Evolutionary conservation across 331 rosid genomes (phyloP).

Genomic region (Pyracantha coccinea): DNA sequence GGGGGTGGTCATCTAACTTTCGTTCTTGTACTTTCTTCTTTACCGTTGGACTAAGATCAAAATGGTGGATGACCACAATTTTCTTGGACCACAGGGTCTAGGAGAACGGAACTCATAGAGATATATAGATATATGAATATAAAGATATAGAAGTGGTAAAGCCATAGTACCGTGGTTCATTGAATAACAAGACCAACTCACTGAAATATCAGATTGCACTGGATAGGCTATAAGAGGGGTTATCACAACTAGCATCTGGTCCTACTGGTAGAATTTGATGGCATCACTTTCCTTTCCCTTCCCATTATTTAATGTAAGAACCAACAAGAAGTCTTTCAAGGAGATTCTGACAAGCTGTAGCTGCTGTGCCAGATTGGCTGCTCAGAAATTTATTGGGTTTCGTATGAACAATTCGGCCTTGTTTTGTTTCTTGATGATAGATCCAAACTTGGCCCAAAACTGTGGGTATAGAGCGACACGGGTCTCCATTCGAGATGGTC

Average conservation of each 20-base stretch:
- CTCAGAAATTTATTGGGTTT: background rate
- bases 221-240: no score
- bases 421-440: background rate
- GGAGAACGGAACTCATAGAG: no score
- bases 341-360: background rate
- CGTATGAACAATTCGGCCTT: background rate
- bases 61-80: no score
- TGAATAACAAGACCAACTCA: background rate
- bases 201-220: background rate
- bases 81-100: no score
- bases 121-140: no score
- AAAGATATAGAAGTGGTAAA: no score
- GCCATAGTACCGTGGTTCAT: background rate
- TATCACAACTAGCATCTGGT: no score
- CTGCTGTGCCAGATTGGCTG: background rate
- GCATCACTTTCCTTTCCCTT: background rate
- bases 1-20: no score
- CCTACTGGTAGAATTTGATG: background rate
- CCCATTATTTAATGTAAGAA: background rate
- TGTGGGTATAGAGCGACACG: no score
- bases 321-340: background rate
- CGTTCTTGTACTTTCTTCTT: no score
- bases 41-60: no score
- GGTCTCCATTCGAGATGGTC: no score
- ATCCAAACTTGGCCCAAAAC: background rate